Base-by-base conservation (phyloP, 1,139 yeast genomes). In the Spathaspora sp. region DNA sequence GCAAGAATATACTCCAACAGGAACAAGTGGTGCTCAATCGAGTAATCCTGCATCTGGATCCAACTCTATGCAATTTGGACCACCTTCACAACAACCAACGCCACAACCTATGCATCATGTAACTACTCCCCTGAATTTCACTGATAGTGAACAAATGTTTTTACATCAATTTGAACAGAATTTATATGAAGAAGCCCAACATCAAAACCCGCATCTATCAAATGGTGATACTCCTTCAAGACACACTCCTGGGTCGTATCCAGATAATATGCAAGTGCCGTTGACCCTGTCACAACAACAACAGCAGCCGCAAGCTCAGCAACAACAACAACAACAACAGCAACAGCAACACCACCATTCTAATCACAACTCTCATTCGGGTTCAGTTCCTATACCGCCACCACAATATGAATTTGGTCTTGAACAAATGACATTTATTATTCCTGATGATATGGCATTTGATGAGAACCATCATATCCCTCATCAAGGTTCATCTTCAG, bases 371-470 rank as follows among this genome's bases (percentile, higher is more conserved):
- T 43, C 50, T 3, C 51, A 48, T n/a, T 33, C 42, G 18, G 43
- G 39, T 13, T 38, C 23, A 43, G 44, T 33, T 13, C 50, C 46
- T 27, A 53, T 54, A 10, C 51, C 48, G 26, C 50, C 50, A 15
- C 42, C 45, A 2, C 52, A 46, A 41, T 61, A 57, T 50, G 68
- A 64, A 38, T 62, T 64, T 47, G 59, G 59, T 17, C 53, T 65
- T 38, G 70, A 64, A 37, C 57, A 58, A 46, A 57, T 65, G 43
- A 56, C 63, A 48, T 65, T 66, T 43, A 60, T 67, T 38, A 51
- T 64, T 13, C 64, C 69, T 2, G 69, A 65, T 29, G 70, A 64
- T 31, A 56, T 64, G 44, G 50, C 58, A 42, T 57, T 55, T 46
- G 57, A 51, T 42, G 47, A 49, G 18, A 50, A 52, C 24, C 50